Base-by-base conservation (phyloP, 2,329 filamentous ascomycete species). In the Fusarium torreyae region DNA sequence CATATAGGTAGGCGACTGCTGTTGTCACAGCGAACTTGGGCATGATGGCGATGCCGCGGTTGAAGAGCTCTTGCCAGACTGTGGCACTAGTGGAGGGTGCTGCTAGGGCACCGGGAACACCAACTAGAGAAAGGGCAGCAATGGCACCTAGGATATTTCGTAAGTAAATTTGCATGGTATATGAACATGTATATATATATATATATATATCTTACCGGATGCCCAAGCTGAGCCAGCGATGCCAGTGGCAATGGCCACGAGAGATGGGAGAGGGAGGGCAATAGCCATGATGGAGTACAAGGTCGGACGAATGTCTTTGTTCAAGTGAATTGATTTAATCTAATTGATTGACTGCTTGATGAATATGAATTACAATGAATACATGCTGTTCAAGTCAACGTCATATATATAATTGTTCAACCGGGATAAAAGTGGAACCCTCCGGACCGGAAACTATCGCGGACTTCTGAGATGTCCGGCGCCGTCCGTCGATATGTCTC, bases 61-160 rank as follows among this genome's bases (percentile, higher is more conserved):
- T 71, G 73, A 77, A 84, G 18, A 82, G 58, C 48, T 73, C 69
- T 28, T 77, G 76, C 82, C 82, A 84, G 48, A 79, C 71, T 33
- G 70, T 72, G 5, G 78, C 75, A 2, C 80, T 72, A 4, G 75
- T 63, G 38, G 76, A 69, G 4, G 78, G 73, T 20, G 75, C 67
- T 42, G 74, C 55, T 46, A 74, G 72, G 22, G 76, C 69, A 26
- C 77, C 74, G 3, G 81, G 78, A 31, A 81, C 60, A 13, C 76
- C 76, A 33, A 79, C 69, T 14, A 81, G 52, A n/a, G 81, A 82
- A 34, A 81, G 57, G 34, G 75, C 74, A 15, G 76, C 75, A 39
- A 80, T 80, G 28, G 73, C 72, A 17, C 82, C 82, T 84, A 50
- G 13, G 42, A 5, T 8, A 33, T 7, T 20, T 36, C 39, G 9